A percentile compares a stretch with the other conserved stretches of the same genome.
These are phyloP conservation scores for Starmerella bombi DNA, from an alignment of 805 yeast species.

Conservation along the genomic window DNA sequence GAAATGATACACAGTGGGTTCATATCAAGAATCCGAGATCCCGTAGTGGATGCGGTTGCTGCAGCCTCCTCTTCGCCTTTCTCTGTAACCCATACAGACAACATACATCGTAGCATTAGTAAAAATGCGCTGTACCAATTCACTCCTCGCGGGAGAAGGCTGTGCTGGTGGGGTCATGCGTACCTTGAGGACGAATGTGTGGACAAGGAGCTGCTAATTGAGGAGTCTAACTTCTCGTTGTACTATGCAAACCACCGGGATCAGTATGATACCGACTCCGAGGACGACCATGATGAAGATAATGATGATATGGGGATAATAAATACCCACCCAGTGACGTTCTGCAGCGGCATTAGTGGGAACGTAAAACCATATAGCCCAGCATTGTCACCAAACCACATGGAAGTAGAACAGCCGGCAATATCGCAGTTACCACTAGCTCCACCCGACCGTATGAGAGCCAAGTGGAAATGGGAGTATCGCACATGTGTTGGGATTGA, in stretches of 20 bases:
- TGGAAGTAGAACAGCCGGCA: too few species aligned
- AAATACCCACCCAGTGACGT: neutral
- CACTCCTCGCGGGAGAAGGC: constrained; percentile 13
- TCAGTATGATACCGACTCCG: neutral
- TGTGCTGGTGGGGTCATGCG: constrained; percentile 10
- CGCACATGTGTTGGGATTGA: neutral
- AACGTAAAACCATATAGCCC: too few species aligned
- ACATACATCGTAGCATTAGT: too few species aligned
- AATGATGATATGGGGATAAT: neutral
- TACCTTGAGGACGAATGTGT: neutral
- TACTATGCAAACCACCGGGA: neutral
- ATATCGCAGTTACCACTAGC: neutral
- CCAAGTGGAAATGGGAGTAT: constrained; percentile 12
- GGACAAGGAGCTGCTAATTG: neutral
- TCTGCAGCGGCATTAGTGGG: neutral
- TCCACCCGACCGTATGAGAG: neutral
- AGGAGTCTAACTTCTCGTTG: neutral
- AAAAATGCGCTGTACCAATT: constrained; percentile 13
- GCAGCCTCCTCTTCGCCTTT: neutral
- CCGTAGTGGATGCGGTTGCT: constrained; percentile 9
- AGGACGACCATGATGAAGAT: neutral
- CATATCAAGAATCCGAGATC: constrained; percentile 12
- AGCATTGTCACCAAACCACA: too few species aligned
- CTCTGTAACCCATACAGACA: neutral
- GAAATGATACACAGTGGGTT: constrained; percentile 27